Base-by-base conservation (phyloP, 2,329 filamentous ascomycete genomes). In the Coniella lustricola region DNA sequence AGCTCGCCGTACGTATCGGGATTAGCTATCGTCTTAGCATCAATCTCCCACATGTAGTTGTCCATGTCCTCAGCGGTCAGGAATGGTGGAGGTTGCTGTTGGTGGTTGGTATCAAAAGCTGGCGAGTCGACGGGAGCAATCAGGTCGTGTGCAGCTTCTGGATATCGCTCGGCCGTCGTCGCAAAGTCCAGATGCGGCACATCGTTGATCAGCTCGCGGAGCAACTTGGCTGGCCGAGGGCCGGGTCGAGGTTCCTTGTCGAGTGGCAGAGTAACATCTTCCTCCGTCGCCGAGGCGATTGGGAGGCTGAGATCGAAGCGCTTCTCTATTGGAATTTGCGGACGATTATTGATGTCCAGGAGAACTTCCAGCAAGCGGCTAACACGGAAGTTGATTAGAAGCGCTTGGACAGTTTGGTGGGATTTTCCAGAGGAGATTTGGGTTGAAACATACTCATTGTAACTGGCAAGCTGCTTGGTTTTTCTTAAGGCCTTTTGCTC, bases 361-460 rank as follows among this genome's bases (percentile, higher is more conserved):
- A 97, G 79, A 10, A 96, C 71, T 59, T 97, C 91, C 46, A 96
- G 79, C 31, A 97, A 71, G 65, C 90, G 90, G 66, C 90, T 96
- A 59, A 12, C 10, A 22, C 20, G 10, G 17, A 13, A n/a, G 31
- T 21, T 48, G 36, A 55, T 45, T 43, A 56, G 51, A 17, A 53
- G 58, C 54, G 25, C 22, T 59, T 7, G 40, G 29, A 12, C 54
- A 44, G 48, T 52, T 13, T n/a, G n/a, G n/a, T n/a, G n/a, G n/a
- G n/a, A n/a, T n/a, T n/a, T n/a, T n/a, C n/a, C n/a, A n/a, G n/a
- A n/a, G n/a, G n/a, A n/a, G n/a, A n/a, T n/a, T n/a, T 9, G 33
- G 12, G 22, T 31, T 32, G 18, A 16, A 31, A 67, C 84, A 60
- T 76, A 95, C 90, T 97, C 91, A 59, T 95, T 95, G 69, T 96